Evolutionary conservation across 306 rosid species (phyloP).

Genomic region (Vigna hirtella): DNA sequence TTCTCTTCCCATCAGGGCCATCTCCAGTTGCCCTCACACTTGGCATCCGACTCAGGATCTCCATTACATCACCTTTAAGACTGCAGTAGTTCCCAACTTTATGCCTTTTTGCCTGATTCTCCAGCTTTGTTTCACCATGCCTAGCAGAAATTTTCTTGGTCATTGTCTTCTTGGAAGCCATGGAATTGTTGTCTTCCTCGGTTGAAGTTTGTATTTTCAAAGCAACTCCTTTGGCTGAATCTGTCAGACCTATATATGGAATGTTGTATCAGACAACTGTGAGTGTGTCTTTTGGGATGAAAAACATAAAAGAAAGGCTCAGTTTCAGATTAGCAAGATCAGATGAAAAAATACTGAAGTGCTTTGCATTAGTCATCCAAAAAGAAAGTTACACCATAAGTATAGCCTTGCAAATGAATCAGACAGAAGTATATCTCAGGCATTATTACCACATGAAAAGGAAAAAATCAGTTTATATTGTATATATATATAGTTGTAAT

Average conservation of each 20-base stretch:
- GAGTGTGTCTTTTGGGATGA: background rate
- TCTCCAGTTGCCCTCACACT: constrained; percentile 63
- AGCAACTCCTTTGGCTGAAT: constrained; percentile 7
- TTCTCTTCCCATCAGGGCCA: constrained; percentile 65
- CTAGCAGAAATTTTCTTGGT: constrained; percentile 9
- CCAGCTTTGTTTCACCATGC: constrained; percentile 11
- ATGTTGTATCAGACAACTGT: background rate
- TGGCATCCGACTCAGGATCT: constrained; percentile 61
- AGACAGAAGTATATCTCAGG: background rate
- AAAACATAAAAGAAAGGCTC: constrained; percentile 16
- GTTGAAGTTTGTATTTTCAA: constrained; percentile 4
- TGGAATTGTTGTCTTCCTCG: background rate
- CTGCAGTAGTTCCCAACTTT: constrained; percentile 43
- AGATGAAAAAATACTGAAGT: background rate
- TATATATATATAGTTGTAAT: background rate
- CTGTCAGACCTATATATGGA: constrained; percentile 22
- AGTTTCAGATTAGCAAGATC: constrained; percentile 19
- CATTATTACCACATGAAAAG: background rate
- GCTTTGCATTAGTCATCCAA: background rate
- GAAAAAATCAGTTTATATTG: background rate
- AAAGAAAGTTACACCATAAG: background rate
- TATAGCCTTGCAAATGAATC: constrained; percentile 2
- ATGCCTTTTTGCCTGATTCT: constrained; percentile 46
- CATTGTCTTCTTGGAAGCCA: constrained; percentile 5
- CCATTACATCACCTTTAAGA: constrained; percentile 47